Evolutionary conservation across 2,329 filamentous ascomycete species (phyloP).

Genomic region (Colletotrichum lupini): DNA sequence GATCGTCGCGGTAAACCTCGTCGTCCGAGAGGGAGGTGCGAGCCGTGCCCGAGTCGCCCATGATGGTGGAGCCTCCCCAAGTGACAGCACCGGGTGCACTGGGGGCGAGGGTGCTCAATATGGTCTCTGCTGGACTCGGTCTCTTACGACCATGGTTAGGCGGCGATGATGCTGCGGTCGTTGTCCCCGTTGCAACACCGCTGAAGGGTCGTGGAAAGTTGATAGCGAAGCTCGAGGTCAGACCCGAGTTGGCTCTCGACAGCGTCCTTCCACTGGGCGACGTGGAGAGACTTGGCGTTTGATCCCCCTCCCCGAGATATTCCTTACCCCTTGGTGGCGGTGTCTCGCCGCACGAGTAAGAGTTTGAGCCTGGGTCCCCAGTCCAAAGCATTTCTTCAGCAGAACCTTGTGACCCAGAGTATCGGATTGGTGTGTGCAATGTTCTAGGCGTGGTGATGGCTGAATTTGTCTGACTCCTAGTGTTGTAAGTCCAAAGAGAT

Average conservation of each 20-base stretch:
- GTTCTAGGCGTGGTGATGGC: slow-evolving; percentile 67
- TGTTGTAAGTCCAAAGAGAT: slow-evolving; percentile 62
- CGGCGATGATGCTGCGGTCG: slow-evolving; percentile 53
- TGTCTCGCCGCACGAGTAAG: slow-evolving; percentile 72
- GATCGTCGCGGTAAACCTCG: slow-evolving; percentile 58
- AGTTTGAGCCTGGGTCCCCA: slow-evolving; percentile 65
- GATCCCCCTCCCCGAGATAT: slow-evolving; percentile 56
- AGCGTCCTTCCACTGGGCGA: slow-evolving; percentile 67
- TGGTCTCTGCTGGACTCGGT: slow-evolving; percentile 71
- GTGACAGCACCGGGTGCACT: slow-evolving; percentile 57
- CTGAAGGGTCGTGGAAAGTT: slow-evolving; percentile 63
- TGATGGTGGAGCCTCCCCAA: slow-evolving; percentile 60
- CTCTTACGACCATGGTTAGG: slow-evolving; percentile 60
- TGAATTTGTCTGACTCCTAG: slow-evolving; percentile 64
- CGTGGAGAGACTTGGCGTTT: slow-evolving; percentile 66
- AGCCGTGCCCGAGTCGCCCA: slow-evolving; percentile 57
- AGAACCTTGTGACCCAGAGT: slow-evolving; percentile 67
- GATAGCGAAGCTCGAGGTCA: slow-evolving; percentile 66
- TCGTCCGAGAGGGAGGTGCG: slow-evolving; percentile 67
- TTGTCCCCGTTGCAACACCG: slow-evolving; percentile 42
- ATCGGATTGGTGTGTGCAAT: slow-evolving; percentile 65
- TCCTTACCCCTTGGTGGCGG: slow-evolving; percentile 61
- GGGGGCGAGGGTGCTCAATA: slow-evolving; percentile 65
- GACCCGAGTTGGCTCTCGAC: slow-evolving; percentile 64
- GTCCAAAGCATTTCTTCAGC: slow-evolving; percentile 62